These are phyloP conservation scores for Metschnikowia hibisci DNA, from an alignment of 805 yeast species.

Conservation along the genomic window DNA sequence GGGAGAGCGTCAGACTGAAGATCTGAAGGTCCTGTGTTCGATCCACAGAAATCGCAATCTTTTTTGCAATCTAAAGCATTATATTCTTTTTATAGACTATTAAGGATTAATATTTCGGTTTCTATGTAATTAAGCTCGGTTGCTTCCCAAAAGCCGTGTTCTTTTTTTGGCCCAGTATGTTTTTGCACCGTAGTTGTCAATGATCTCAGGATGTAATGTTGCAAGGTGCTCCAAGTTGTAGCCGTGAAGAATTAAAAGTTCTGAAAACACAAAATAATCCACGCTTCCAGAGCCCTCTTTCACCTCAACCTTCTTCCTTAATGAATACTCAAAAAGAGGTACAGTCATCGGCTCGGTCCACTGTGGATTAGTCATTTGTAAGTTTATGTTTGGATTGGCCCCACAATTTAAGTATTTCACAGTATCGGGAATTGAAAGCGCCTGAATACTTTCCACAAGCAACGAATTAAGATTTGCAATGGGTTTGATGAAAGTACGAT, in stretches of 20 bases:
- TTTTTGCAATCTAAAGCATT: no score
- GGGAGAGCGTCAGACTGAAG: slow-evolving; percentile 34
- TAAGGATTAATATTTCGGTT: neutral
- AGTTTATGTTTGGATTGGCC: slow-evolving; percentile 42
- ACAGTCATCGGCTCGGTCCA: slow-evolving; percentile 21
- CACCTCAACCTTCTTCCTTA: slow-evolving; percentile 38
- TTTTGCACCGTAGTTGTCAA: slow-evolving; percentile 44
- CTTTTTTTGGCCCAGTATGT: slow-evolving; percentile 49
- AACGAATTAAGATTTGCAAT: slow-evolving; percentile 26
- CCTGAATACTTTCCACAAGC: slow-evolving; percentile 51
- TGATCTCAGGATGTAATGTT: slow-evolving; percentile 28
- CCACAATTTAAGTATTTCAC: slow-evolving; percentile 43
- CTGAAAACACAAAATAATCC: slow-evolving; percentile 47
- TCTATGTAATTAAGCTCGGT: neutral
- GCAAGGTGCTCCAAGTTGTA: slow-evolving; percentile 37
- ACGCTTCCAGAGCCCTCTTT: slow-evolving; percentile 9
- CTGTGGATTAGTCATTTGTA: slow-evolving; percentile 27
- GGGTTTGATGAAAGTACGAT: slow-evolving; percentile 41
- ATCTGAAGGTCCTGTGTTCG: slow-evolving; percentile 22
- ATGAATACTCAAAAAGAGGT: slow-evolving; percentile 45
- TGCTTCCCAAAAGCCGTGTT: slow-evolving; percentile 10
- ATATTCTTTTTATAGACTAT: neutral
- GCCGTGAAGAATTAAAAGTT: slow-evolving; percentile 56
- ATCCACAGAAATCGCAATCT: slow-evolving; percentile 20
- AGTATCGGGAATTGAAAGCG: slow-evolving; percentile 44